Conservation (phyloP, 148 eudicot genomes). For the Rhododendron mucronatum region DNA sequence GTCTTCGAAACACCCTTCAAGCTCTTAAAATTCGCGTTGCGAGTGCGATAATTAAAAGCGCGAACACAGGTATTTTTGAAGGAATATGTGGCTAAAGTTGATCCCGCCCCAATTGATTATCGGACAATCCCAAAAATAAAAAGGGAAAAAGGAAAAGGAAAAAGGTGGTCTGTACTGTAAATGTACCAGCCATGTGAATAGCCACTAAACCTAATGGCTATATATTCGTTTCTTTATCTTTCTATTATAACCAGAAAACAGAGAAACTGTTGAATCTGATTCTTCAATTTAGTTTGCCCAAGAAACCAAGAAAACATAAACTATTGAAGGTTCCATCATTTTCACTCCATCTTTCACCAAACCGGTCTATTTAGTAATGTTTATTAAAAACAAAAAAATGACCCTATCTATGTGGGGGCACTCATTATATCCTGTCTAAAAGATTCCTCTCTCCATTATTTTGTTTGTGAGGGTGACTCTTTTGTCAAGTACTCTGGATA, state of each 20-base stretch:
- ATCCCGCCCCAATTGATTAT: too few species aligned
- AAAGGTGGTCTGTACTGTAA: background rate
- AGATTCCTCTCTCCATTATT: conserved; percentile 36
- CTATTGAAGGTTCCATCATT: conserved; percentile 11
- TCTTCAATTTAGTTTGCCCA: background rate
- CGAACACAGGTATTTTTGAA: background rate
- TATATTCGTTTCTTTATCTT: background rate
- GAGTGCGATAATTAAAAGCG: background rate
- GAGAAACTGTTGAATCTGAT: background rate
- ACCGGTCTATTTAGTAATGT: background rate
- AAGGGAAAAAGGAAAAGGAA: background rate
- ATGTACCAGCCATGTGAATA: background rate
- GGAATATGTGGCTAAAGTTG: background rate
- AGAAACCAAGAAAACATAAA: conserved; percentile 1
- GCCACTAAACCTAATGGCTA: background rate
- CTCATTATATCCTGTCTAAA: conserved; percentile 22
- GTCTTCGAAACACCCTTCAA: too few species aligned
- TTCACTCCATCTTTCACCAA: conserved; percentile 14
- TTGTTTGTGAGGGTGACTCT: conserved; percentile 28
- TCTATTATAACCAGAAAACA: background rate
- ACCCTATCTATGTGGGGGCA: conserved; percentile 24
- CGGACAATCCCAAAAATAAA: background rate
- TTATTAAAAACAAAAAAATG: background rate
- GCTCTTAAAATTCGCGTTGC: background rate
- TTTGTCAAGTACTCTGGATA: conserved; percentile 21